These are phyloP conservation scores for Kodamaea sagamina DNA, from an alignment of 805 yeast genomes.

Conservation along the genomic window DNA sequence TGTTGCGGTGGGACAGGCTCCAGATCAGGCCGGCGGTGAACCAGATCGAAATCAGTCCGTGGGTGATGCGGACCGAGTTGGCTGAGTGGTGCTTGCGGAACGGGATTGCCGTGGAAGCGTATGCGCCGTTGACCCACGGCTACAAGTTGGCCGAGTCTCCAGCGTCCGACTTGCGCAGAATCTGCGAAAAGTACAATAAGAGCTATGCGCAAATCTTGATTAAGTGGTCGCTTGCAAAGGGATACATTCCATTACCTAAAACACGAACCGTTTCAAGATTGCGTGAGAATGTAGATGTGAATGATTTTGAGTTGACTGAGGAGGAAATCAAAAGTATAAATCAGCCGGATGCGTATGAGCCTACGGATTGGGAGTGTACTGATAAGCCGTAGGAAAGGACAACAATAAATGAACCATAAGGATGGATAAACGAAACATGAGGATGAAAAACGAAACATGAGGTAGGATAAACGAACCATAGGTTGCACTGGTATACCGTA, in stretches of 20 bases:
- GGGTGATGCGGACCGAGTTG: conserved; percentile 46
- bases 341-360: conserved; percentile 56
- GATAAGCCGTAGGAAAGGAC: conserved; percentile 46
- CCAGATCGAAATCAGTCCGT: conserved; percentile 52
- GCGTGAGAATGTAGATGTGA: conserved; percentile 25
- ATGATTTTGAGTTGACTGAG: conserved; percentile 27
- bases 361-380: conserved; percentile 77
- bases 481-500: too few relatives aligned
- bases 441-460: too few relatives aligned
- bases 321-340: conserved; percentile 28
- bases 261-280: conserved; percentile 29
- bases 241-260: conserved; percentile 42
- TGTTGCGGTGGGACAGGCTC: conserved; percentile 48
- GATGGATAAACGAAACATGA: too few relatives aligned
- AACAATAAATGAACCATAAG: too few relatives aligned
- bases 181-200: conserved; percentile 39
- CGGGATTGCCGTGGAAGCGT: conserved; percentile 37
- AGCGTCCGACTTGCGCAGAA: conserved; percentile 24
- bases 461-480: too few relatives aligned
- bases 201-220: conserved; percentile 49
- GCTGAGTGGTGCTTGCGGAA: conserved; percentile 31
- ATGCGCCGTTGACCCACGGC: conserved; percentile 43
- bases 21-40: conserved; percentile 47
- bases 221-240: conserved; percentile 51
- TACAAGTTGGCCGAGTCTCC: conserved; percentile 29